These are phyloP conservation scores for Stephania yunnanensis DNA, from an alignment of 164 flowering plant species.

Conservation along the genomic window DNA sequence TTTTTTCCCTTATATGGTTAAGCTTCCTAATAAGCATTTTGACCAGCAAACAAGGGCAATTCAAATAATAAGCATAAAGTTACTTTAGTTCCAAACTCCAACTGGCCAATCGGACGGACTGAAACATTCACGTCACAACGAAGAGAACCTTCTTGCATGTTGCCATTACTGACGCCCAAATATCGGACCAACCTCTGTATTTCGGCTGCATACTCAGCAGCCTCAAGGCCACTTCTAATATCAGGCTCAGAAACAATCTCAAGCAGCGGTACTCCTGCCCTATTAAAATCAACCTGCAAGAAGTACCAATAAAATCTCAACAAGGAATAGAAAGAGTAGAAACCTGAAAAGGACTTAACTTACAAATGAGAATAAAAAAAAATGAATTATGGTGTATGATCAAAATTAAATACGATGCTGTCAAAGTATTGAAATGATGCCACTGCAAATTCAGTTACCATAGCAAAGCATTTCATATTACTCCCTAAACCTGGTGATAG, in stretches of 20 bases:
- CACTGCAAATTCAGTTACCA: no score
- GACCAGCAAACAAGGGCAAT: not conserved
- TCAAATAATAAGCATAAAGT: not conserved
- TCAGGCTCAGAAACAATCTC: slow-evolving; percentile 98
- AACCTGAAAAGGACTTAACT: no score
- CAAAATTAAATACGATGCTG: no score
- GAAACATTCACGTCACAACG: slow-evolving; percentile 96
- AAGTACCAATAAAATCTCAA: not conserved
- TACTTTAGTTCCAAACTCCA: slow-evolving; percentile 87
- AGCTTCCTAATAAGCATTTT: not conserved
- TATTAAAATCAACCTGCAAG: slow-evolving; percentile 84
- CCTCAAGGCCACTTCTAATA: slow-evolving; percentile 85
- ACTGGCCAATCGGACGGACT: slow-evolving; percentile 72
- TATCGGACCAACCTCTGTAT: slow-evolving; percentile 86
- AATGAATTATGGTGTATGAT: no score
- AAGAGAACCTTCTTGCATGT: slow-evolving; percentile 96
- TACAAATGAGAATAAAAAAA: no score
- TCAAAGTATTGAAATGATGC: no score
- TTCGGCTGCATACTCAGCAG: slow-evolving; percentile 90
- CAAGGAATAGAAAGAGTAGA: no score
- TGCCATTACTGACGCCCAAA: slow-evolving; percentile 89
- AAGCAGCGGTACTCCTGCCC: slow-evolving; percentile 96
- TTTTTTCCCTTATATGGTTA: not conserved
- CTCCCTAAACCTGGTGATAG: no score
- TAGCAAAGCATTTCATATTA: no score